phyloP scores from a whole-genome alignment of 306 rosid species.

The Prunus davidiana region DNA sequence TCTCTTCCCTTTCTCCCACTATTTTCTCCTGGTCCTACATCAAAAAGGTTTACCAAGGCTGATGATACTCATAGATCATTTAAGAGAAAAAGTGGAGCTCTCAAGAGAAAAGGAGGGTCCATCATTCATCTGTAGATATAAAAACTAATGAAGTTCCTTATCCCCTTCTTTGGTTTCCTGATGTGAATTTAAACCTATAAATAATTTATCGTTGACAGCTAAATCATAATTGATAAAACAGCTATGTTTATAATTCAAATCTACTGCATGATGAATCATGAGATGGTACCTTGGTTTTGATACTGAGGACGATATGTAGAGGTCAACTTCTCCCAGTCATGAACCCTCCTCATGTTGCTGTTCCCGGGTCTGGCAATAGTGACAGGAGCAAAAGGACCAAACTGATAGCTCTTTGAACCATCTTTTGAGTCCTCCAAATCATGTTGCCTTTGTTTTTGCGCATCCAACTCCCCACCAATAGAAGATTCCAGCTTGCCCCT shows the following conservation, averaged over 20 bases:
- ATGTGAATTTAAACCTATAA: not conserved
- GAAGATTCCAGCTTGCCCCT: conserved; percentile 42
- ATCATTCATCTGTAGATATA: not conserved
- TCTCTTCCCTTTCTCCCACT: not conserved
- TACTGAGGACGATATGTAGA: conserved; percentile 65
- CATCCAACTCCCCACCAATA: conserved; percentile 24
- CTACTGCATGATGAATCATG: conserved; percentile 8
- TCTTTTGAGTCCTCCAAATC: conserved; percentile 37
- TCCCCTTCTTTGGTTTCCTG: not conserved
- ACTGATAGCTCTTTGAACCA: conserved; percentile 50
- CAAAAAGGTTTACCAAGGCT: not conserved
- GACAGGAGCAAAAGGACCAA: conserved; percentile 87
- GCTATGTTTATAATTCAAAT: not conserved
- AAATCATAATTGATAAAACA: not conserved
- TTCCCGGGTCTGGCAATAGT: conserved; percentile 47
- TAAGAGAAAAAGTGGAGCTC: not conserved
- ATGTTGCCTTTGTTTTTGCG: conserved; percentile 25
- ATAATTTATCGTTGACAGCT: not conserved
- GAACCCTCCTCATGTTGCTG: conserved; percentile 34
- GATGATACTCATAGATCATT: not conserved
- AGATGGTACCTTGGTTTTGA: conserved; percentile 75
- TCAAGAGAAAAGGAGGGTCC: not conserved
- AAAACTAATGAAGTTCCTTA: not conserved
- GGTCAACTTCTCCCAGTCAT: conserved; percentile 64
- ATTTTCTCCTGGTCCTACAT: conserved; percentile 12